Base-by-base conservation (phyloP, 1,139 yeast genomes). In the Hyphopichia fennica region DNA sequence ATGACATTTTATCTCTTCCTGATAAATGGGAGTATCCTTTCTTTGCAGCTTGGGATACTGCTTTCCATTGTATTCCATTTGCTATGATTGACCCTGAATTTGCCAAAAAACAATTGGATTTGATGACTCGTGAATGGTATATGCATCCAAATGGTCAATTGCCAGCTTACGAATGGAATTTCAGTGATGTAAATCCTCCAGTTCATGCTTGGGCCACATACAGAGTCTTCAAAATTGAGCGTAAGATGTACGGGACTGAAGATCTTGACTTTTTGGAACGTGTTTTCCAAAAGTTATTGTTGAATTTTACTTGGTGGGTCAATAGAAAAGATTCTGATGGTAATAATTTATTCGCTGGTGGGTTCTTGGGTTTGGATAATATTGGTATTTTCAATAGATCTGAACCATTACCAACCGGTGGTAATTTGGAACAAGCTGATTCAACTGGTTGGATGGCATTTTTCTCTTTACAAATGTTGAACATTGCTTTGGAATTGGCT, bases 361-460 rank as follows among this genome's bases (percentile, higher is more conserved):
- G 98, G 0, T 91, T 91, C 66, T 75, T 91, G 44, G 98, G 98
- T 7, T 74, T 91, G 47, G 98, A 91, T 67, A 91, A 91, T 63
- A 91, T 91, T 65, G 97, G 98, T 52, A 76, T 91, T 47, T 91
- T 91, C 70, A 91, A 91, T 63, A 80, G 98, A 62, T 87, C 96
- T 2, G 98, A 91, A 67, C 96, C 96, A 1, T 73, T 88, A 55
- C 98, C 98, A 28, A 88, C 96, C 1, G 97, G 97, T 32, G 96
- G 97, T 40, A 80, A 77, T 37, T 74, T 91, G 52, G 96, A 90
- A 62, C 98, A 91, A 65, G 96, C 98, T 1, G 98, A 91, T 63
- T 88, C 96, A 23, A 91, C 98, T 7, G 97, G 97, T 35, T 91
- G 98, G 98, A 88, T 91, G 96, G 98, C 96, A 0, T 91, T 93